phyloP scores from a whole-genome alignment of 176 grass and related monocot species.

The Paspalum vaginatum region DNA sequence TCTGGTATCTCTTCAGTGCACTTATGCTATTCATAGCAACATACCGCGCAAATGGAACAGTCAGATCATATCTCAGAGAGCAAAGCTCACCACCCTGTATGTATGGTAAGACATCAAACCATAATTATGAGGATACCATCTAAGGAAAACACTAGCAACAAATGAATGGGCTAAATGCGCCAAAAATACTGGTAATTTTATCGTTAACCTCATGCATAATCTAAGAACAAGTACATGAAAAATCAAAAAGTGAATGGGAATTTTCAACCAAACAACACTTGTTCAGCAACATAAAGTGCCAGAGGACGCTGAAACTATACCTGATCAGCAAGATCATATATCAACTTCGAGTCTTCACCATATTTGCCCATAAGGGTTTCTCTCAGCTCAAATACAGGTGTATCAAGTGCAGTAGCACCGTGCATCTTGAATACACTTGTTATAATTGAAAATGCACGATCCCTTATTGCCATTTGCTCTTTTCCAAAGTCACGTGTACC shows the following conservation, averaged over 20 bases:
- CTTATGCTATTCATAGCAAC: conserved; percentile 90
- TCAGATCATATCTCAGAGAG: conserved; percentile 94
- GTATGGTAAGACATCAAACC: conserved; percentile 6
- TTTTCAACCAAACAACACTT: not conserved
- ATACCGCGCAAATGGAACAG: conserved; percentile 94
- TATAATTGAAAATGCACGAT: conserved; percentile 91
- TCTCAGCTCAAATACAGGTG: conserved; percentile 96
- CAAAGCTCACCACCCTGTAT: conserved; percentile 95
- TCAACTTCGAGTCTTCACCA: conserved; percentile 97
- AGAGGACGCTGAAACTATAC: conserved; percentile 43
- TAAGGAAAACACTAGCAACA: not conserved
- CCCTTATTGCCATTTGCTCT: conserved; percentile 96
- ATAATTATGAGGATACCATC: not conserved
- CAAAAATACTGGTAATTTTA: not conserved
- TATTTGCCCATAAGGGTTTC: conserved; percentile 99
- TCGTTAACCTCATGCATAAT: not conserved
- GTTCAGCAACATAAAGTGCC: not conserved
- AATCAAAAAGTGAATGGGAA: not conserved
- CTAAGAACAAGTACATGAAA: not conserved
- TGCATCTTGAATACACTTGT: conserved; percentile 96
- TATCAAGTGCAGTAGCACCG: conserved; percentile 86
- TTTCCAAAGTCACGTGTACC: conserved; percentile 96
- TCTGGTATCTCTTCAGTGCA: conserved; percentile 91
- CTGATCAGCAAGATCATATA: conserved; percentile 98
- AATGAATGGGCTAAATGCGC: not conserved